Conservation (phyloP, 2,329 filamentous ascomycete genomes). For the Septoria petroselini region DNA sequence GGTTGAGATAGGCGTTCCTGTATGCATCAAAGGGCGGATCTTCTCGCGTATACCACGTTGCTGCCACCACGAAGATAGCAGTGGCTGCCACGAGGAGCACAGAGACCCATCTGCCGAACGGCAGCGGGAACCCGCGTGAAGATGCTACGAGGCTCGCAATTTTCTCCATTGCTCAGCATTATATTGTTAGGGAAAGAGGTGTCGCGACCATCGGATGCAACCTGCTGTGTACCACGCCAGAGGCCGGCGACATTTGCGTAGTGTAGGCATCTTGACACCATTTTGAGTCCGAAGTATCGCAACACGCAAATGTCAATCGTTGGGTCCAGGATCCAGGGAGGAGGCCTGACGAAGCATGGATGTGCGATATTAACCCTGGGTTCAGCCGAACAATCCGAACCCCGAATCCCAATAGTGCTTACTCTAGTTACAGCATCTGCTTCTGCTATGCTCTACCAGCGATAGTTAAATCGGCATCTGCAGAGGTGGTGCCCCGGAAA, state of each 20-base stretch:
- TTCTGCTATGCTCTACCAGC: no score
- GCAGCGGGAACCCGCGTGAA: constrained; percentile 1
- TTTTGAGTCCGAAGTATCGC: no score
- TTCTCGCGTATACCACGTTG: constrained; percentile 2
- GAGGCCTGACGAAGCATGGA: no score
- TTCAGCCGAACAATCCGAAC: no score
- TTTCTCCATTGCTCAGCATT: constrained; percentile 7
- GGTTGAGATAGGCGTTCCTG: constrained; percentile 7
- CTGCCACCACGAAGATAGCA: constrained; percentile 5
- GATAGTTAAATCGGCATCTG: no score
- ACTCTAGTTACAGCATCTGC: no score
- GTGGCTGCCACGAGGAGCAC: not conserved
- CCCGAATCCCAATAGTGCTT: no score
- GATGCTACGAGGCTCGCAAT: not conserved
- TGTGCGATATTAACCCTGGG: no score
- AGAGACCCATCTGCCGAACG: constrained; percentile 1
- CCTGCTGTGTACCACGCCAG: not conserved
- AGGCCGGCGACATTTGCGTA: not conserved
- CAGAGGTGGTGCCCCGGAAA: no score
- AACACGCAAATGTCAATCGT: no score
- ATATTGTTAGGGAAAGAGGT: not conserved
- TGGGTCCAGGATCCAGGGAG: no score
- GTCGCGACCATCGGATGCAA: not conserved
- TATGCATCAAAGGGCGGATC: constrained; percentile 1
- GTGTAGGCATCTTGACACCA: no score